phyloP scores from a whole-genome alignment of 495 filamentous ascomycete genomes.

The Evansstolkia leycettana region DNA sequence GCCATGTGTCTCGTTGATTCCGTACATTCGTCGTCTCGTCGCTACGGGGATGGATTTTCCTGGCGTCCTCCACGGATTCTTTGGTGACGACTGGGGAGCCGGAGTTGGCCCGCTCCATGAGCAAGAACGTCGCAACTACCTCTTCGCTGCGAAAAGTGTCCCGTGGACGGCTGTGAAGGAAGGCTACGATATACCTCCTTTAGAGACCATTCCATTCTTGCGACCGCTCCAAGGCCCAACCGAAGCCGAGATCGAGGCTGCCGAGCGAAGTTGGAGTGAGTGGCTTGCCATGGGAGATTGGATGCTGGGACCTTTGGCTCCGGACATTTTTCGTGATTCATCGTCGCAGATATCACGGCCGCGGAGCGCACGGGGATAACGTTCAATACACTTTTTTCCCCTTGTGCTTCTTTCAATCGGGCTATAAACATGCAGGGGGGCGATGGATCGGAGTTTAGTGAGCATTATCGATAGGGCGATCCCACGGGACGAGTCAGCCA shows the following conservation, averaged over 20 bases:
- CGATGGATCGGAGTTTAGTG: constrained; percentile 8
- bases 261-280: constrained; percentile 71
- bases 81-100: constrained; percentile 76
- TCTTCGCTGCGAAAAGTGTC: constrained; percentile 87
- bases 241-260: constrained; percentile 70
- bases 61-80: constrained; percentile 81
- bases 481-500: constrained; percentile 7
- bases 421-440: constrained; percentile 1
- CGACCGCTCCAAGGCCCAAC: constrained; percentile 61
- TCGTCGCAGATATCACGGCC: constrained; percentile 27
- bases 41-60: constrained; percentile 85
- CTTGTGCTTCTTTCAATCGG: constrained; percentile 3
- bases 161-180: constrained; percentile 81
- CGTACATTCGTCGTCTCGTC: constrained; percentile 82
- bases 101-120: constrained; percentile 79
- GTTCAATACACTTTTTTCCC: neutral
- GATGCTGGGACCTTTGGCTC: constrained; percentile 65
- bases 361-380: constrained; percentile 20
- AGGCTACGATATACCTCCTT: constrained; percentile 71
- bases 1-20: constrained; percentile 61
- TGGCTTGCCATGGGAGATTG: constrained; percentile 94
- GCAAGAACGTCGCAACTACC: constrained; percentile 82
- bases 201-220: constrained; percentile 79
- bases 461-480: constrained; percentile 4
- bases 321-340: constrained; percentile 31